Evolutionary conservation across 2,329 filamentous ascomycete species (phyloP).

Genomic region (Colletotrichum sp.): DNA sequence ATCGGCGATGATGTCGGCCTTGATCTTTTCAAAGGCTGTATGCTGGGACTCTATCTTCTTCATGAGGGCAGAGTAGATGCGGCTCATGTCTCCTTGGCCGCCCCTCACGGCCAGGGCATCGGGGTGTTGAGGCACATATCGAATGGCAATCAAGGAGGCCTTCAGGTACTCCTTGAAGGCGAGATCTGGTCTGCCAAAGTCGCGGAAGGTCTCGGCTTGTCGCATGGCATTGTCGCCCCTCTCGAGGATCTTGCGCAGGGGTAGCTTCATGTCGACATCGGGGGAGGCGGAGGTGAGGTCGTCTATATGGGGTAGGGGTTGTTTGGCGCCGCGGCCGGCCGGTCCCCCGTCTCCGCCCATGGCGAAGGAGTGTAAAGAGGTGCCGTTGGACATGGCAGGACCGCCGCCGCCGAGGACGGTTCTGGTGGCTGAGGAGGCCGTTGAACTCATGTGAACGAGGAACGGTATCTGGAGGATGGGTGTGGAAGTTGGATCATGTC

Average conservation of each 20-base stretch:
- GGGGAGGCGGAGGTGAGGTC: constrained; percentile 53
- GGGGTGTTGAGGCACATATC: constrained; percentile 76
- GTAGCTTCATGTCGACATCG: constrained; percentile 53
- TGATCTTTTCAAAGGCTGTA: constrained; percentile 60
- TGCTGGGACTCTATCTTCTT: constrained; percentile 54
- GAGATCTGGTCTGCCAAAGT: constrained; percentile 71
- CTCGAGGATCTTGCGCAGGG: constrained; percentile 59
- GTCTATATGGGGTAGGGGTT: constrained; percentile 57
- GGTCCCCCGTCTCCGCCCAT: constrained; percentile 16
- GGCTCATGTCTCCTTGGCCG: constrained; percentile 53
- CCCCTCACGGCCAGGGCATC: constrained; percentile 72
- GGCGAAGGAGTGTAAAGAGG: constrained; percentile 15
- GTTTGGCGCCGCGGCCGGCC: constrained; percentile 28
- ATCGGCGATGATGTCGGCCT: constrained; percentile 65
- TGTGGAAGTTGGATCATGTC: constrained; percentile 16
- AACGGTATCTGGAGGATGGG: background rate
- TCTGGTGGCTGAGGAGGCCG: constrained; percentile 19
- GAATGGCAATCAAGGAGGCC: constrained; percentile 78
- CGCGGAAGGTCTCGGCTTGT: constrained; percentile 66
- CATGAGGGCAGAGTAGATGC: constrained; percentile 55
- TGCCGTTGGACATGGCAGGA: constrained; percentile 10
- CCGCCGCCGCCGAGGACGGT: constrained; percentile 20
- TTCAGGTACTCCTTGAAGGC: constrained; percentile 86
- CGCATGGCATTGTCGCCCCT: constrained; percentile 58
- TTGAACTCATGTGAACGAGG: constrained; percentile 17